These are phyloP conservation scores for Lactifluus volemus DNA, from an alignment of 768 basidiomycete genomes.

Conservation along the genomic window DNA sequence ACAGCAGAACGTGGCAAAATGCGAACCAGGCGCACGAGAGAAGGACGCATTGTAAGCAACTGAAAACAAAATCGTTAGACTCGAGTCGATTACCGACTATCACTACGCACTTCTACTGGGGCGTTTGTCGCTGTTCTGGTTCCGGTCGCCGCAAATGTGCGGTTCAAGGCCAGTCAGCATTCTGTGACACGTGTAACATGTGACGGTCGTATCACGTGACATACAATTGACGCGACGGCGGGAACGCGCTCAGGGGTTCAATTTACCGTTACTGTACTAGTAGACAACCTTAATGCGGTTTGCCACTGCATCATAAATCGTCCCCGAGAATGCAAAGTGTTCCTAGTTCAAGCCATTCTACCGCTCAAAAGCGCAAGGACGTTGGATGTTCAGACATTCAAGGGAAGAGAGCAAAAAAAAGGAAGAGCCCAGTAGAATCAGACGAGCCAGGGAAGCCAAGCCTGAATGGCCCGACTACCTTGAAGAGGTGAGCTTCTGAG, in stretches of 20 bases:
- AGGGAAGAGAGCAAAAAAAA: background rate
- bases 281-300: background rate
- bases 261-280: no score
- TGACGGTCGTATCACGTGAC: background rate
- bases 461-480: constrained; percentile 58
- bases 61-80: background rate
- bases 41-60: constrained; percentile 25
- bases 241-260: background rate
- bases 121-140: no score
- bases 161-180: background rate
- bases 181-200: background rate
- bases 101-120: background rate
- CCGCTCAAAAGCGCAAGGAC: background rate
- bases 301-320: background rate
- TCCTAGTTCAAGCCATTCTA: background rate
- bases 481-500: constrained; percentile 30
- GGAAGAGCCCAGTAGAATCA: background rate
- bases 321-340: background rate
- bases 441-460: constrained; percentile 5
- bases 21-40: constrained; percentile 29
- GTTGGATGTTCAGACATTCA: background rate
- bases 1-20: constrained; percentile 31
- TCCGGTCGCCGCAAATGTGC: no score
- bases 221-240: background rate
- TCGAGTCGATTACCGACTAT: background rate